phyloP scores from a whole-genome alignment of 1,139 yeast genomes.

The Yamadazyma pseudoaaseri region DNA sequence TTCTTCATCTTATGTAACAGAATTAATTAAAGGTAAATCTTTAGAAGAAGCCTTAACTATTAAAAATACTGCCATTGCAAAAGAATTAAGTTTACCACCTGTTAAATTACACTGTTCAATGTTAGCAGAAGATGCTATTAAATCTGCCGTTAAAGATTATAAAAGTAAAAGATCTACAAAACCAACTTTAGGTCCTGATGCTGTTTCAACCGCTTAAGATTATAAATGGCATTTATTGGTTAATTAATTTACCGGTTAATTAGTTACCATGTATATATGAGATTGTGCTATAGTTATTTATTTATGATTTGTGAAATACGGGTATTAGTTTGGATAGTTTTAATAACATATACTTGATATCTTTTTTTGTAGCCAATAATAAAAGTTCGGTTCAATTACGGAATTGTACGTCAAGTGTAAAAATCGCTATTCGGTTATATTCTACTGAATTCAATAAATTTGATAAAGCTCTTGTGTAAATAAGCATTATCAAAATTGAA shows the following conservation, averaged over 20 bases:
- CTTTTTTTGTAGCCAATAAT: too few relatives aligned
- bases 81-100: constrained; percentile 91
- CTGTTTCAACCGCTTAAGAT: constrained; percentile 18
- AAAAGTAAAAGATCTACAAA: constrained; percentile 59
- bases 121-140: constrained; percentile 98
- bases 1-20: constrained; percentile 91
- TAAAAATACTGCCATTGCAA: constrained; percentile 89
- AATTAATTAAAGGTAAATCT: constrained; percentile 91
- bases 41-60: constrained; percentile 90
- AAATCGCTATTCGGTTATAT: too few relatives aligned
- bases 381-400: too few relatives aligned
- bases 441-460: constrained; percentile 10
- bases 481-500: constrained; percentile 13
- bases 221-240: too few relatives aligned
- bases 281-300: too few relatives aligned
- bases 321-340: too few relatives aligned
- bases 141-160: constrained; percentile 95
- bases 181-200: constrained; percentile 55
- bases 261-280: too few relatives aligned
- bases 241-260: too few relatives aligned
- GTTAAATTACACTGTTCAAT: constrained; percentile 96
- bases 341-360: too few relatives aligned
- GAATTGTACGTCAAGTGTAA: too few relatives aligned
- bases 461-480: constrained; percentile 12
- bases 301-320: too few relatives aligned